Base-by-base conservation (phyloP, 257 asterid species). In the Petrea volubilis region DNA sequence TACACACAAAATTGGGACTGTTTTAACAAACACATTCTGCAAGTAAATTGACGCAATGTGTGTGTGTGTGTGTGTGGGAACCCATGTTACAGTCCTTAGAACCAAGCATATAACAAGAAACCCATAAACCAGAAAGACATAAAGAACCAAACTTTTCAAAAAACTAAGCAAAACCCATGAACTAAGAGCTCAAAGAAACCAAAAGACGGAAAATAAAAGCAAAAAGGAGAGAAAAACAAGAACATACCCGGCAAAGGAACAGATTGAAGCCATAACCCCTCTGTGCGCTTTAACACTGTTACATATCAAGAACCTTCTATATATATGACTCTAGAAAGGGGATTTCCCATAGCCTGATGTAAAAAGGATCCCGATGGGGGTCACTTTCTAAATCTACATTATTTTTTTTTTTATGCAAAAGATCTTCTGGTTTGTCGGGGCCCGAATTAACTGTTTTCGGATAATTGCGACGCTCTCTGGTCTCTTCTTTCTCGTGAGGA, bases 371-470 rank as follows among this genome's bases (percentile, higher is more conserved):
- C 55, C 21, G 24, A n/a, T 47, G 43, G 44, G 70, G 57, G 62
- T 51, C 68, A 44, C 63, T 64, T 31, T 52, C 67, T 31, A 67
- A 71, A 31, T 65, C 8, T 71, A 51, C 9, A 44, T 1, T 18
- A 40, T 43, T 21, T n/a, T 21, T 21, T 55, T 27, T 44, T n/a
- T n/a, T n/a, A n/a, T 9, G 69, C 64, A 15, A 51, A 74, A 78
- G 80, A 74, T 79, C 67, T 74, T 58, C 9, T 5, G 40, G n/a
- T 74, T 68, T 74, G 83, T 78, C 79, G 50, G 79, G 56, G 40
- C 70, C 65, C 73, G 23, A 57, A 60, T 77, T 70, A 63, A 74
- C 43, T 70, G 57, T 58, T n/a, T n/a, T 49, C 23, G 43, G 47
- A 74, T 53, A 27, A 29, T 34, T 47, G 49, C 13, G 60, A 46